phyloP scores from a whole-genome alignment of 2,329 filamentous ascomycete genomes.

The Aspergillus fructus region DNA sequence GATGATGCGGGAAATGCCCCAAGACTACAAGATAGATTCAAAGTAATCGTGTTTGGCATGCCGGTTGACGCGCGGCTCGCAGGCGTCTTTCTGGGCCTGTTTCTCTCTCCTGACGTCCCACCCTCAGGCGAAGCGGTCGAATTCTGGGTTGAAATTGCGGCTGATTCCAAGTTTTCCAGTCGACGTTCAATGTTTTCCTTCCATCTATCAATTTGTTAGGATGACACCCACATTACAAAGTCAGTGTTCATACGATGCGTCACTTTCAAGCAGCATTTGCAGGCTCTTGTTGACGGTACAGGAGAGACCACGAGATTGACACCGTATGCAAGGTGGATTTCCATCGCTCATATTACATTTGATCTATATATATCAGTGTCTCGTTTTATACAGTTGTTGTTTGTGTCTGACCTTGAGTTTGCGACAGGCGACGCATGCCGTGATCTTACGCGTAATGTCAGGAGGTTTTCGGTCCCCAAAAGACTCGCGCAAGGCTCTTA shows the following conservation, averaged over 20 bases:
- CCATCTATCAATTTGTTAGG: background rate
- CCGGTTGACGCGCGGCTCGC: background rate
- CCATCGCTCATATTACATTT: background rate
- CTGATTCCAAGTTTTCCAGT: background rate
- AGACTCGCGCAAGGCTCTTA: background rate
- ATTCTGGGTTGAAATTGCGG: background rate
- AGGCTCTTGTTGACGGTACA: background rate
- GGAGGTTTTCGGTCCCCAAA: background rate
- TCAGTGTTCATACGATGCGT: background rate
- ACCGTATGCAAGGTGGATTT: background rate
- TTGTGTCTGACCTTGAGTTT: background rate
- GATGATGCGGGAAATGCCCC: background rate
- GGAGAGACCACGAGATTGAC: background rate
- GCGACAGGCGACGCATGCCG: background rate
- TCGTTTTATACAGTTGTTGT: background rate
- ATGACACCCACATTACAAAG: too few relatives aligned
- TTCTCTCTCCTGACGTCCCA: background rate
- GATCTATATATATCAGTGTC: background rate
- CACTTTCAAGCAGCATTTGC: background rate
- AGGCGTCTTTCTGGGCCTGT: background rate
- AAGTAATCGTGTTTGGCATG: background rate
- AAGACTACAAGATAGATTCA: background rate
- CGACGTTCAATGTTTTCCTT: background rate
- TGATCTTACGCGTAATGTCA: background rate
- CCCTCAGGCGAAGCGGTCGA: background rate